Base-by-base conservation (phyloP, 1,284 basidiomycete genomes). In the Taiwanofungus camphoratus region DNA sequence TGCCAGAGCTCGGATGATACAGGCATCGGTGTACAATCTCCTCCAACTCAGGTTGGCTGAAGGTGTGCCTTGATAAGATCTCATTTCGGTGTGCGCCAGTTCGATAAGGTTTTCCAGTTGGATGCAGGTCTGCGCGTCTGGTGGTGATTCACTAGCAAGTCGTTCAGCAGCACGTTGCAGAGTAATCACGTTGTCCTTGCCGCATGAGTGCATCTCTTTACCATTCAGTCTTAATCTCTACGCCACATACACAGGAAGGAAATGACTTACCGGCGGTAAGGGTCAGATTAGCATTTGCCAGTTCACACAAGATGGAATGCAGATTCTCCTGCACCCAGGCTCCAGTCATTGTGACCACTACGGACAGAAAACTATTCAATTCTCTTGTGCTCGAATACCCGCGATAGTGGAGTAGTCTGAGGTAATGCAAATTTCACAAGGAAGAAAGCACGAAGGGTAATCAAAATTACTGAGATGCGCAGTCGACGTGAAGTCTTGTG, bases 21-120 rank as follows among this genome's bases (percentile, higher is more conserved):
- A 74, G n/a, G 75, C 71, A 46, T 87, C 80, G 27, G 81, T 81
- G 56, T 84, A 85, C 19, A 83, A 45, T 46, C 71, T 67, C 45
- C 79, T 69, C 77, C 79, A 83, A n/a, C 59, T 60, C 29, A 45
- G 27, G 5, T 39, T 12, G 24, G 18, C 13, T 20, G 16, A 24
- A 1, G 39, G 31, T 13, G 35, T 8, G 9, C 42, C 21, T 3
- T 41, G 18, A 12, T 41, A 41, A n/a, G 45, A 30, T 5, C 51
- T 47, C 54, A 67, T 55, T 26, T 49, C 36, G 8, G 44, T 39
- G 39, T 66, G 55, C 5, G 62, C 57, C 8, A 23, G 39, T 16
- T 55, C 19, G 19, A 57, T 49, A 13, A 65, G 36, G 9, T 33
- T 38, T 12, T 56, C 54, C 9, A 66, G 52, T 21, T 37, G 27